phyloP scores from a whole-genome alignment of 805 yeast species.

The Yarrowia bubula region DNA sequence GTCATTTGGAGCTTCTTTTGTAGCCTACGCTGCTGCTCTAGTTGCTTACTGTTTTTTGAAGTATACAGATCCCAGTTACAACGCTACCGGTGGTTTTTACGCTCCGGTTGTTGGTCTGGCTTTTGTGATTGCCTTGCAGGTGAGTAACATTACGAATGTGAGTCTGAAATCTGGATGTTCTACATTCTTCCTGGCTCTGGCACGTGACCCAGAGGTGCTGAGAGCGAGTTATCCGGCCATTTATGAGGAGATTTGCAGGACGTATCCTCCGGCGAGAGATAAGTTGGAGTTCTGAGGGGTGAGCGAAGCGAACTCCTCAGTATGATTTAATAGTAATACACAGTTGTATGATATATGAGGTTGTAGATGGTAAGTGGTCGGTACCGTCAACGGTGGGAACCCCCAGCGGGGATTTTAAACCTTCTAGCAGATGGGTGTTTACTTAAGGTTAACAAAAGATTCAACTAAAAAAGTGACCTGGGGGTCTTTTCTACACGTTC shows the following conservation, averaged over 20 bases:
- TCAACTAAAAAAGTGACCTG: too few species aligned
- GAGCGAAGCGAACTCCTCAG: too few species aligned
- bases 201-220: slow-evolving; percentile 81
- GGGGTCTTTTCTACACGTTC: too few species aligned
- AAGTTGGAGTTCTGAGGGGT: slow-evolving; percentile 40
- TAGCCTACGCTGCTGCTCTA: slow-evolving; percentile 63
- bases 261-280: slow-evolving; percentile 67
- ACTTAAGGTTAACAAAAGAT: too few species aligned
- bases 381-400: too few species aligned
- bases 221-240: slow-evolving; percentile 66
- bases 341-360: too few species aligned
- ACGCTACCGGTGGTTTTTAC: slow-evolving; percentile 55
- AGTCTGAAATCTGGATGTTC: slow-evolving; percentile 79
- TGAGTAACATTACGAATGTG: slow-evolving; percentile 67
- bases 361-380: too few species aligned
- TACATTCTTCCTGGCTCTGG: slow-evolving; percentile 79
- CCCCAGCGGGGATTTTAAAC: too few species aligned
- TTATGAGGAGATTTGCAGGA: slow-evolving; percentile 60
- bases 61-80: slow-evolving; percentile 67
- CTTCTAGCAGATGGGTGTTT: too few species aligned
- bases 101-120: slow-evolving; percentile 75
- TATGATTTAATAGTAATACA: too few species aligned
- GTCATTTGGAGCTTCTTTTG: slow-evolving; percentile 70
- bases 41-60: slow-evolving; percentile 64
- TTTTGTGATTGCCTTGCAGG: slow-evolving; percentile 70